Evolutionary conservation across 805 yeast species (phyloP).

Genomic region (Saturnispora besseyi): DNA sequence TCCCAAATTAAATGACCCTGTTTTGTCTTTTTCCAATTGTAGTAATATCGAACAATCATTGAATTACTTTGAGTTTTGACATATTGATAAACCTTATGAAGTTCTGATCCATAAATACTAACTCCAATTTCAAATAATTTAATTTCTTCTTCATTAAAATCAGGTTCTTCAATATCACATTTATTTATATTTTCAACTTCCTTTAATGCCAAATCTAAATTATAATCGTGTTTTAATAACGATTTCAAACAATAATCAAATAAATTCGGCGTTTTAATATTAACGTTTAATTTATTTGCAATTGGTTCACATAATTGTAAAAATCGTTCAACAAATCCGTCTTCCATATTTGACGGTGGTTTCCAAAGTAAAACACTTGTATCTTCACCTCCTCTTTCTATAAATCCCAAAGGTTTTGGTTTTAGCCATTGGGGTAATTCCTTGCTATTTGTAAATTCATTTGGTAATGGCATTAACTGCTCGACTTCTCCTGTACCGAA

Average conservation of each 20-base stretch:
- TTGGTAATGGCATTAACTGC: constrained; percentile 33
- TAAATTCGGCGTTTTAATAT: constrained; percentile 70
- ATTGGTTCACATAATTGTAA: constrained; percentile 44
- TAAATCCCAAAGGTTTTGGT: constrained; percentile 68
- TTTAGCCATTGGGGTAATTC: constrained; percentile 70
- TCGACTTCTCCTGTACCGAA: constrained; percentile 5
- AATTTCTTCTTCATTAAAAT: constrained; percentile 56
- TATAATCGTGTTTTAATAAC: constrained; percentile 43
- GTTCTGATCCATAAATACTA: constrained; percentile 62
- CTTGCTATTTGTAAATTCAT: constrained; percentile 29
- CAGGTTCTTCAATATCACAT: constrained; percentile 64
- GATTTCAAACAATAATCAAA: constrained; percentile 60
- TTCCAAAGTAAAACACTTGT: constrained; percentile 64
- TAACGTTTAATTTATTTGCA: constrained; percentile 47
- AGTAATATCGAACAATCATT: constrained; percentile 79
- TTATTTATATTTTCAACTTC: constrained; percentile 43
- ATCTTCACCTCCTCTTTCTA: constrained; percentile 74
- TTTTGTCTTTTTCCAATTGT: constrained; percentile 83
- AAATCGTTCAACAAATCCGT: constrained; percentile 36
- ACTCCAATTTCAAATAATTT: constrained; percentile 68
- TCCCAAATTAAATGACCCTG: constrained; percentile 78
- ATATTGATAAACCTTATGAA: constrained; percentile 60
- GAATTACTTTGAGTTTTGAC: constrained; percentile 69
- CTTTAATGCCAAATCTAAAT: constrained; percentile 40
- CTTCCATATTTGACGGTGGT: constrained; percentile 25